Conservation (phyloP, 2,329 filamentous ascomycete genomes). For the Venturia asperata region DNA sequence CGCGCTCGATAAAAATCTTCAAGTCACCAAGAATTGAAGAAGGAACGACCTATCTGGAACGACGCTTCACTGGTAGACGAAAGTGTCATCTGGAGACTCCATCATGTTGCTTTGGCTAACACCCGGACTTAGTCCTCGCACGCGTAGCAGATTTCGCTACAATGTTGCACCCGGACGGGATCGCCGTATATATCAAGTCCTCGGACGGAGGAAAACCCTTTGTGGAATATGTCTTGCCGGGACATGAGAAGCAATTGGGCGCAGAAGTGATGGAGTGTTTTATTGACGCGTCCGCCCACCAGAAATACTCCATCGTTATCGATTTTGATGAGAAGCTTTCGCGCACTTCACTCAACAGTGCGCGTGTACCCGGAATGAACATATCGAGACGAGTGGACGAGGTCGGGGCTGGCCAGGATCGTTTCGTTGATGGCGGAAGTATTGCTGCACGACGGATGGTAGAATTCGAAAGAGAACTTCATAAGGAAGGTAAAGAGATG, state of each 20-base stretch:
- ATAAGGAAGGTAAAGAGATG: background rate
- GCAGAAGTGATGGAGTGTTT: background rate
- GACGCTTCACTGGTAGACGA: background rate
- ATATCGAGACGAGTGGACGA: background rate
- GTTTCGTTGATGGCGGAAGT: background rate
- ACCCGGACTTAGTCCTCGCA: background rate
- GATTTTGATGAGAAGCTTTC: background rate
- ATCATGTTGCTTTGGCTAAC: background rate
- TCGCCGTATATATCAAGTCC: background rate
- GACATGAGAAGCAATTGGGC: background rate
- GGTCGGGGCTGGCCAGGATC: background rate
- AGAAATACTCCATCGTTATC: background rate
- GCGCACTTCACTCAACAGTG: background rate
- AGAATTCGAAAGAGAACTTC: background rate
- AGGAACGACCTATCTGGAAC: background rate
- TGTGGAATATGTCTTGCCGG: background rate
- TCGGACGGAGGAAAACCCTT: background rate
- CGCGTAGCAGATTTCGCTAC: background rate
- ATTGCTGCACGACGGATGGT: background rate
- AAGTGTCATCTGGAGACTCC: background rate
- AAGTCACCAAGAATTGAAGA: background rate
- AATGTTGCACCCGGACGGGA: background rate
- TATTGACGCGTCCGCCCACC: background rate
- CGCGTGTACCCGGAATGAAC: background rate
- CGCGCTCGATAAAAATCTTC: background rate